A percentile compares a stretch with the other conserved stretches of the same genome.
These are phyloP conservation scores for Articulospora tetracladia DNA, from an alignment of 495 filamentous ascomycete genomes.

Conservation along the genomic window DNA sequence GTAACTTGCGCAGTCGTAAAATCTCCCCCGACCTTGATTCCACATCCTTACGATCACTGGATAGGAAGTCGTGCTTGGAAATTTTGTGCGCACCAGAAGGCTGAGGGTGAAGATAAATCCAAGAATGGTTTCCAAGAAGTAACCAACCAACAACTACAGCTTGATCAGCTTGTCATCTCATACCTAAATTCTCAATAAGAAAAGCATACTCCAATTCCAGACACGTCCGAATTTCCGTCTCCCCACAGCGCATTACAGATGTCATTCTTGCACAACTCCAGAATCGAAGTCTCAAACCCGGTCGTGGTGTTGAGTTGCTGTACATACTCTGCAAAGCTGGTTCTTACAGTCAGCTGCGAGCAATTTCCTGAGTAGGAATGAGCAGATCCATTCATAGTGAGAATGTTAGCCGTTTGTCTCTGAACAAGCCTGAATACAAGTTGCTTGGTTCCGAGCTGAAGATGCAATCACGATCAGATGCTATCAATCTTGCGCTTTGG, in stretches of 20 bases:
- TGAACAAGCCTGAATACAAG: background rate
- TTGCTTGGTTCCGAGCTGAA: background rate
- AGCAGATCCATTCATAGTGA: background rate
- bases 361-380: slow-evolving; percentile 13
- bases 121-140: slow-evolving; percentile 20
- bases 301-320: slow-evolving; percentile 16
- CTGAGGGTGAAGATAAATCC: slow-evolving; percentile 1
- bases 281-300: slow-evolving; percentile 4
- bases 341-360: slow-evolving; percentile 6
- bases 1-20: slow-evolving; percentile 31
- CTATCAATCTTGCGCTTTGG: background rate
- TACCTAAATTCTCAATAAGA: background rate
- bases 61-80: background rate
- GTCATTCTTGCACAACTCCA: slow-evolving; percentile 19
- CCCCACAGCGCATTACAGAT: slow-evolving; percentile 28
- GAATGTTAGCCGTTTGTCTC: too few relatives aligned
- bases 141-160: slow-evolving; percentile 25
- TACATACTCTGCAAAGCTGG: slow-evolving; percentile 20
- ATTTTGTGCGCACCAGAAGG: background rate
- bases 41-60: background rate
- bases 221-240: slow-evolving; percentile 27
- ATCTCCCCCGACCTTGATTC: slow-evolving; percentile 2
- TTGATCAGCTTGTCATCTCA: background rate
- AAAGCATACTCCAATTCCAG: slow-evolving; percentile 23
- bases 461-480: background rate